Conservation (phyloP, 2,329 filamentous ascomycete species). For the Canariomyces notabilis region DNA sequence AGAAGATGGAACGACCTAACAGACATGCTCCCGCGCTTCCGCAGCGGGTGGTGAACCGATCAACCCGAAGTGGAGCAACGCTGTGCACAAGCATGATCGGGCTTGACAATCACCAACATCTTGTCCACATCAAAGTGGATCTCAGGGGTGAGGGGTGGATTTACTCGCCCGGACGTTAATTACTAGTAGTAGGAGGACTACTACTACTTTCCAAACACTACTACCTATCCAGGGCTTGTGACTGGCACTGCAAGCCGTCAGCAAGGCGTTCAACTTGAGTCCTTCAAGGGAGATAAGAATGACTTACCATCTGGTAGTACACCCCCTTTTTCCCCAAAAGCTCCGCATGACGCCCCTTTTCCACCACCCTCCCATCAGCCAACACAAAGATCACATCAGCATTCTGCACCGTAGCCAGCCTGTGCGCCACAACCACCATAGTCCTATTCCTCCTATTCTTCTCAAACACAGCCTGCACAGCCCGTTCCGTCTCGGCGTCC, state of each 20-base stretch:
- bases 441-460: conserved; percentile 54
- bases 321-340: conserved; percentile 46
- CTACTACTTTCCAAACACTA: neutral
- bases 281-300: neutral
- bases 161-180: no score
- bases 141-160: no score
- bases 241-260: conserved; percentile 44
- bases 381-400: conserved; percentile 75
- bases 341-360: conserved; percentile 48
- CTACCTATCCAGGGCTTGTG: conserved; percentile 50
- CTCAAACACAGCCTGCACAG: conserved; percentile 63
- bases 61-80: no score
- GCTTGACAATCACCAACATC: no score
- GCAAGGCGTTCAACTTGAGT: neutral
- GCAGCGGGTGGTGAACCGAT: no score
- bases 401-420: conserved; percentile 73
- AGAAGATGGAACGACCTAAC: no score
- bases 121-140: no score
- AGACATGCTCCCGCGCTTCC: no score
- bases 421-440: conserved; percentile 71
- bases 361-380: conserved; percentile 57
- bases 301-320: conserved; percentile 54
- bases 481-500: conserved; percentile 52
- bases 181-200: no score
- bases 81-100: no score